Percentiles rank a stretch among this genome's conserved stretches.
Conservation (phyloP, 2,329 filamentous ascomycete genomes). For the Sporothrix pallida region DNA sequence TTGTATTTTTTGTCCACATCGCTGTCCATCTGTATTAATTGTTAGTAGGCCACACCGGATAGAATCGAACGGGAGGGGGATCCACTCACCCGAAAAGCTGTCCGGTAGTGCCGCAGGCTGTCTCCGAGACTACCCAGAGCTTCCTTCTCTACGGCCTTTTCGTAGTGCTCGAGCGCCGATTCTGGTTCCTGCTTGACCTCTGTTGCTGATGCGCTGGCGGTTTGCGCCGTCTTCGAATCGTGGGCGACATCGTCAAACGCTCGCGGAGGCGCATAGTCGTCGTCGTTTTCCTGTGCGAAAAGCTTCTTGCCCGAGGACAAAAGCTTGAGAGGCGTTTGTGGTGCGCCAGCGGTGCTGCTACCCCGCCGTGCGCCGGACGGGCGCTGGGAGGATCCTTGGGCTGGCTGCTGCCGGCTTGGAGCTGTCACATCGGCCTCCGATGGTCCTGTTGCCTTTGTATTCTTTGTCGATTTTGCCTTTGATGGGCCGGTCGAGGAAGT, state of each 20-base stretch:
- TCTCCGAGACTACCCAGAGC: slow-evolving; percentile 84
- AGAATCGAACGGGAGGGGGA: not conserved
- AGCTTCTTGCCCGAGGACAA: slow-evolving; percentile 40
- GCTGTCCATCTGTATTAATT: slow-evolving; percentile 70
- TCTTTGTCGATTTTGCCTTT: not conserved
- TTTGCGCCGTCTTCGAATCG: slow-evolving; percentile 31
- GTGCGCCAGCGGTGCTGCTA: slow-evolving; percentile 32
- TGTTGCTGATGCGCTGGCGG: not conserved
- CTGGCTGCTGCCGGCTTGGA: not conserved
- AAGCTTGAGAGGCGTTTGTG: slow-evolving; percentile 34
- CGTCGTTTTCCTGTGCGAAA: slow-evolving; percentile 45
- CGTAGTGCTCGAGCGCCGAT: slow-evolving; percentile 90
- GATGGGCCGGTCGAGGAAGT: not conserved
- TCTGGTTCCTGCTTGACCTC: slow-evolving; percentile 55
- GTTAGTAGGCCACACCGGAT: not conserved
- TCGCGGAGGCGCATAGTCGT: slow-evolving; percentile 45
- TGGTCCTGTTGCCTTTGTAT: not conserved
- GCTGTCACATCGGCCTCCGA: not conserved
- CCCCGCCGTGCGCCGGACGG: slow-evolving; percentile 4
- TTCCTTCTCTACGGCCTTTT: slow-evolving; percentile 89
- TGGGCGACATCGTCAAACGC: slow-evolving; percentile 47
- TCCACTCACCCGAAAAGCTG: slow-evolving; percentile 76
- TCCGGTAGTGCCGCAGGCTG: slow-evolving; percentile 84
- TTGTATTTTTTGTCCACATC: slow-evolving; percentile 85
- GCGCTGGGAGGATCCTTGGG: not conserved